These are phyloP conservation scores for Termitomyces sp. DNA, from an alignment of 768 basidiomycete species.

Conservation along the genomic window DNA sequence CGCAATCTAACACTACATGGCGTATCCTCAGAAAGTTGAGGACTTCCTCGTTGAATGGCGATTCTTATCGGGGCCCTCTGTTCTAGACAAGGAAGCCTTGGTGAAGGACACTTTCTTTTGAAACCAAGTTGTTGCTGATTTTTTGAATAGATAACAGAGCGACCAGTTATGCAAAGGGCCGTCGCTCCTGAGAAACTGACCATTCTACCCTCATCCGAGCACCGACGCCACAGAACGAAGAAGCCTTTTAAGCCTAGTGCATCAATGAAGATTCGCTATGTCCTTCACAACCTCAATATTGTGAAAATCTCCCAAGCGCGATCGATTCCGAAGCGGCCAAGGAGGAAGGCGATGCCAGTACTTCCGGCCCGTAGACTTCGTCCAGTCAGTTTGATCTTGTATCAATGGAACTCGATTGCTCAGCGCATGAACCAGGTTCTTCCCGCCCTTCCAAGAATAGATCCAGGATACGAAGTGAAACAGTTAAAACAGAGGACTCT, in stretches of 20 bases:
- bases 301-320: neutral
- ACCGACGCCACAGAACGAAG: neutral
- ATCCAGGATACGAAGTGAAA: slow-evolving; percentile 9
- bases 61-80: slow-evolving; percentile 11
- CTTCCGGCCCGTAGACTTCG: neutral
- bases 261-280: neutral
- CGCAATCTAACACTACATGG: neutral
- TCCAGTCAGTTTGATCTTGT: slow-evolving; percentile 1
- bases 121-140: neutral
- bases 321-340: neutral
- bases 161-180: neutral
- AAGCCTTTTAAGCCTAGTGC: neutral
- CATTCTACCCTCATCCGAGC: neutral
- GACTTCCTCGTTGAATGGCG: slow-evolving; percentile 11
- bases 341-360: neutral
- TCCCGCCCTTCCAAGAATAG: slow-evolving; percentile 11
- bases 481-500: slow-evolving; percentile 1
- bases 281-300: slow-evolving; percentile 2
- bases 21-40: slow-evolving; percentile 14
- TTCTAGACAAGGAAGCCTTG: neutral
- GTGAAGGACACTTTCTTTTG: neutral
- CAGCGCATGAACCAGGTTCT: slow-evolving; percentile 3
- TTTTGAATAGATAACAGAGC: neutral
- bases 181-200: neutral
- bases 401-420: neutral